Evolutionary conservation across 1,284 basidiomycete genomes (phyloP), one percentile per base, ranked within the genome.

Genomic region (Puccinia novopanici): DNA sequence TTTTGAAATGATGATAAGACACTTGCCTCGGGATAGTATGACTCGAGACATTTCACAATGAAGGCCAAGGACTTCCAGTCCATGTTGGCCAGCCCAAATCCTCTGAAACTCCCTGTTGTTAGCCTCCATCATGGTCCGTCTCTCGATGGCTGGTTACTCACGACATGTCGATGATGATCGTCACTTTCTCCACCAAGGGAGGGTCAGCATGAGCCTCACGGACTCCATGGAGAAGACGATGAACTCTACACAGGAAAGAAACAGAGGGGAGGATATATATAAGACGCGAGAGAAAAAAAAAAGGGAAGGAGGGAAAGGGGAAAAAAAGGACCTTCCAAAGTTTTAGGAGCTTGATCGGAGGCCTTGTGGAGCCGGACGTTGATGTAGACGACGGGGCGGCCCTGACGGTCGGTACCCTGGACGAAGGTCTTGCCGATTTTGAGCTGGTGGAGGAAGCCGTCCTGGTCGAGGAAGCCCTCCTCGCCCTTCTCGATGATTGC

Each of bases 111-210:
- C 17, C 50, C 9, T 52, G 9, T 52, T 10, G 17, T 15, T 4
- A 52, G 37, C 9, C 3, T 30, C 9, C 8, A 19, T 22, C 34
- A 12, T 63, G 61, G 42, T 22, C 4, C 22, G 42, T 6, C 5
- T 5, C 12, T 24, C 30, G 17, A 19, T 52, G 52, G 52, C n/a
- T n/a, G n/a, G n/a, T n/a, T 30, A 57, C 76, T 59, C 9, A 73
- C 77, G 77, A 71, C 77, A 80, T 80, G 61, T 80, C 77, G 27
- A 80, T 73, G 34, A 80, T 68, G 3, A 80, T 80, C 17, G 77
- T 80, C 3, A 57, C 67, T 40, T 80, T 80, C 34, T 80, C 77
- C 8, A 72, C 37, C 37, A 73, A 61, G 12, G 77, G 77, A 70
- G 77, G 30, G 70, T 80, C 12, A 80, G 40, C 77, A 80, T 80